Evolutionary conservation across 129 eudicot genomes (phyloP).

Genomic region (Heracleum sosnowskyi): DNA sequence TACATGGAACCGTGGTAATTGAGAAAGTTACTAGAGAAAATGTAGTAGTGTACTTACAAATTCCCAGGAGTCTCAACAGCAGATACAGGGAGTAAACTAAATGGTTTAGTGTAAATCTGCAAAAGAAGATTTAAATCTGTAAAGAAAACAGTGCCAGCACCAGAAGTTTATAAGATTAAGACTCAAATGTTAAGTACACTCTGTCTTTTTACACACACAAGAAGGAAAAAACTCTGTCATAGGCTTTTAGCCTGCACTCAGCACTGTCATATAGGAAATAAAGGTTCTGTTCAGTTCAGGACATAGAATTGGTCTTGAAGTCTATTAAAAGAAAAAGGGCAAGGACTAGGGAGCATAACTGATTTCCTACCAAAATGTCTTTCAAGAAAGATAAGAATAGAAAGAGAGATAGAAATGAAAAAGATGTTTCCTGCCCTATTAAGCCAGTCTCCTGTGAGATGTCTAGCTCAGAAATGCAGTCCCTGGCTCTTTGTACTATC

Average conservation of each 20-base stretch:
- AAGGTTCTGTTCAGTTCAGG: not conserved
- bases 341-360: not conserved
- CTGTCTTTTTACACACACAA: too few species aligned
- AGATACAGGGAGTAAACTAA: constrained; percentile 36
- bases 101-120: constrained; percentile 49
- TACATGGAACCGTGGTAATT: not conserved
- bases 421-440: not conserved
- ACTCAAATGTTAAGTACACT: not conserved
- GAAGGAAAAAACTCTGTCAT: too few species aligned
- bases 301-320: not conserved
- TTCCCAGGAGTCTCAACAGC: constrained; percentile 58
- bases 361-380: not conserved
- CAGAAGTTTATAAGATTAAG: not conserved
- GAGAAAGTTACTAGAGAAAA: not conserved
- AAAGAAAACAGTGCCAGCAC: not conserved
- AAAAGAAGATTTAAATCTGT: not conserved
- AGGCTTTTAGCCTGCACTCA: too few species aligned
- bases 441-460: not conserved
- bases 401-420: too few species aligned
- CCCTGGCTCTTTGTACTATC: not conserved
- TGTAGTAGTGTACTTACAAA: constrained; percentile 21
- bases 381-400: too few species aligned
- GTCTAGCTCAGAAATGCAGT: not conserved
- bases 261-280: not conserved
- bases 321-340: not conserved